Percentiles rank a stretch among this genome's conserved stretches.
phyloP scores from a whole-genome alignment of 1,139 yeast species.

The Tardiomyces blankii region DNA sequence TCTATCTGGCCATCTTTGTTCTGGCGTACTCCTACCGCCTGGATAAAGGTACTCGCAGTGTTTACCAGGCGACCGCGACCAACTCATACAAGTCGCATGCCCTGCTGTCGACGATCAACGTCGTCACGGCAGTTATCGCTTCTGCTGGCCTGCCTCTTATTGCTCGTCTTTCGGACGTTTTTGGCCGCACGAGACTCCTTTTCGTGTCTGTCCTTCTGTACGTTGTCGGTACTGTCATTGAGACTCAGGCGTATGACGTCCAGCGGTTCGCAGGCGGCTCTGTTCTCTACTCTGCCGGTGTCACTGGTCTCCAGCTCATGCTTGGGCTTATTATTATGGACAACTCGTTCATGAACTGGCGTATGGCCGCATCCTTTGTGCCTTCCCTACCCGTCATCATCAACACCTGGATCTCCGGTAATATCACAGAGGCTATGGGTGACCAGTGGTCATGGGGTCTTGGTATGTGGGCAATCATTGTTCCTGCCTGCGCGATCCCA shows the following conservation, averaged over 20 bases:
- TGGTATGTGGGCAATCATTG: constrained; percentile 72
- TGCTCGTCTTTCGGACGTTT: constrained; percentile 60
- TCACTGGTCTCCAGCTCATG: constrained; percentile 49
- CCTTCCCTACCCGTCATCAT: constrained; percentile 64
- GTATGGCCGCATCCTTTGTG: constrained; percentile 48
- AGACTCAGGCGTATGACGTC: constrained; percentile 56
- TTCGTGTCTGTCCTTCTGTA: constrained; percentile 47
- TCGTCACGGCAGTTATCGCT: constrained; percentile 50
- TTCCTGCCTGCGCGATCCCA: constrained; percentile 55
- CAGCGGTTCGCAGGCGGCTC: constrained; percentile 65
- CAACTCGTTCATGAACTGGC: constrained; percentile 58
- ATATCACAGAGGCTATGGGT: constrained; percentile 24
- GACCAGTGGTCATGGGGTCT: constrained; percentile 58
- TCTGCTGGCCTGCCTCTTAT: constrained; percentile 64
- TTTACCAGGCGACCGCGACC: constrained; percentile 45
- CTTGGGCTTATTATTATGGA: constrained; percentile 53
- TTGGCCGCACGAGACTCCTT: constrained; percentile 54
- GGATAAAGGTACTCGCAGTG: constrained; percentile 43
- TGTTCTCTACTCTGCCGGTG: constrained; percentile 59
- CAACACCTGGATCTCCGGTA: constrained; percentile 68
- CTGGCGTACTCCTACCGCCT: constrained; percentile 61
- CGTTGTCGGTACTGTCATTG: constrained; percentile 58
- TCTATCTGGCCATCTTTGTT: constrained; percentile 43
- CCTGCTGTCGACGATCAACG: constrained; percentile 51
- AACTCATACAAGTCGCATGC: constrained; percentile 47